Evolutionary conservation across 345 rosid genomes (phyloP).

Genomic region (Chamaenerion angustifolium): DNA sequence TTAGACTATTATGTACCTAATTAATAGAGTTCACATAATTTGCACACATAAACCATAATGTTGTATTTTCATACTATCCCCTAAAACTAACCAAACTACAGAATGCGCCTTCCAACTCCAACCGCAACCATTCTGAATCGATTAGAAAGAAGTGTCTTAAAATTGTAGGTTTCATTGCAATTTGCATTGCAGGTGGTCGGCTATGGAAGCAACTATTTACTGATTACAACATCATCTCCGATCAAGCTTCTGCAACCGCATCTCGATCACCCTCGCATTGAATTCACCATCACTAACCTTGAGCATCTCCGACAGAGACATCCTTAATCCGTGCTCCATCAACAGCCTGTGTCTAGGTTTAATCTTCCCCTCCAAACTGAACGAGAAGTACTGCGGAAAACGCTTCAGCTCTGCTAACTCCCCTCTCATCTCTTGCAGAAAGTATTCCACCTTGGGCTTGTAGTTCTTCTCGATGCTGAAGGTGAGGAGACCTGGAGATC

Average conservation of each 20-base stretch:
- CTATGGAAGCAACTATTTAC: too few relatives aligned
- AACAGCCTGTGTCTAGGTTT: slow-evolving; percentile 62
- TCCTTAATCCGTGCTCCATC: slow-evolving; percentile 33
- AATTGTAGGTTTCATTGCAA: too few relatives aligned
- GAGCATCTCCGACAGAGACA: slow-evolving; percentile 64
- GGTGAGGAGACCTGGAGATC: slow-evolving; percentile 67
- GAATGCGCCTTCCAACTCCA: too few relatives aligned
- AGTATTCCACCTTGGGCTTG: slow-evolving; percentile 53
- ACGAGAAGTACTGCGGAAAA: slow-evolving; percentile 84
- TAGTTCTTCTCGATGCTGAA: slow-evolving; percentile 57
- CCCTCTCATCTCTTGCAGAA: slow-evolving; percentile 47
- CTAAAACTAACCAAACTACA: too few relatives aligned
- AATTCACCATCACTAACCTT: slow-evolving; percentile 76
- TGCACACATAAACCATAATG: too few relatives aligned
- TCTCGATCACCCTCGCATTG: slow-evolving; percentile 36
- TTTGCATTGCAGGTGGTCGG: too few relatives aligned
- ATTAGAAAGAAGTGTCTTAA: too few relatives aligned
- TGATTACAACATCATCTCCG: slow-evolving; percentile 11
- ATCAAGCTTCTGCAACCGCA: slow-evolving; percentile 26
- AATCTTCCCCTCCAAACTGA: slow-evolving; percentile 80
- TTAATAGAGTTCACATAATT: too few relatives aligned
- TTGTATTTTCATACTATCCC: too few relatives aligned
- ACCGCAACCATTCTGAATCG: too few relatives aligned
- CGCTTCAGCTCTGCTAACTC: slow-evolving; percentile 43
- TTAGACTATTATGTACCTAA: too few relatives aligned